A percentile compares a stretch with the other conserved stretches of the same genome.
phyloP scores from a whole-genome alignment of 768 basidiomycete species.

The Auricularia sp. region DNA sequence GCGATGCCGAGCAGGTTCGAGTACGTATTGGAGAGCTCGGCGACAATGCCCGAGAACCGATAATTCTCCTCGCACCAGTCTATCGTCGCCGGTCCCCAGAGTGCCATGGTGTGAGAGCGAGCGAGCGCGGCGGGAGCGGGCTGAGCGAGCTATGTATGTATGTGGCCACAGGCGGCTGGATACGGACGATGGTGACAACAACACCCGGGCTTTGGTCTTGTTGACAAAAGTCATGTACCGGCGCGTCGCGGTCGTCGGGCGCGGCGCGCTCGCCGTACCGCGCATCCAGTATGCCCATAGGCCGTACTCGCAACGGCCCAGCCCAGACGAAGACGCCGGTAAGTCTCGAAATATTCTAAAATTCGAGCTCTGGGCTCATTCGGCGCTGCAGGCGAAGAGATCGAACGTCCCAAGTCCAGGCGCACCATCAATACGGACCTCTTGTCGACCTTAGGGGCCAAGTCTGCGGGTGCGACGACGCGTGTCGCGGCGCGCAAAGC shows the following conservation, averaged over 20 bases:
- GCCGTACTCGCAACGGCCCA: neutral
- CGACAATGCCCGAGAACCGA: constrained; percentile 58
- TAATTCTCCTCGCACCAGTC: constrained; percentile 60
- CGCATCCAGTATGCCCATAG: neutral
- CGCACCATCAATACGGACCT: too few relatives aligned
- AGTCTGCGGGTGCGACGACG: too few relatives aligned
- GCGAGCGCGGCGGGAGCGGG: neutral
- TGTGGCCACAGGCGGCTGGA: too few relatives aligned
- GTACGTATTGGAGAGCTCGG: constrained; percentile 66
- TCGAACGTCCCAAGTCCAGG: too few relatives aligned
- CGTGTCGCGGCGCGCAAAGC: too few relatives aligned
- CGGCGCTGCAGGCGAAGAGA: too few relatives aligned
- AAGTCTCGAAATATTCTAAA: too few relatives aligned
- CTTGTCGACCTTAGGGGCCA: too few relatives aligned
- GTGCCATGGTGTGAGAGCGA: neutral
- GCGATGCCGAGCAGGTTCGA: constrained; percentile 57
- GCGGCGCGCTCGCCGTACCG: neutral
- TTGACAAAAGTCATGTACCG: neutral
- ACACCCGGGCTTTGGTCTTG: neutral
- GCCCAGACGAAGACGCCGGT: too few relatives aligned
- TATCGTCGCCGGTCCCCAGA: constrained; percentile 56
- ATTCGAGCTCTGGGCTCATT: too few relatives aligned
- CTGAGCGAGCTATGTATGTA: neutral
- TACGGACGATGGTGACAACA: neutral
- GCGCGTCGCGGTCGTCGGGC: neutral